Evolutionary conservation across 2,329 filamentous ascomycete genomes (phyloP).

Genomic region (Aspergillus intermedius): DNA sequence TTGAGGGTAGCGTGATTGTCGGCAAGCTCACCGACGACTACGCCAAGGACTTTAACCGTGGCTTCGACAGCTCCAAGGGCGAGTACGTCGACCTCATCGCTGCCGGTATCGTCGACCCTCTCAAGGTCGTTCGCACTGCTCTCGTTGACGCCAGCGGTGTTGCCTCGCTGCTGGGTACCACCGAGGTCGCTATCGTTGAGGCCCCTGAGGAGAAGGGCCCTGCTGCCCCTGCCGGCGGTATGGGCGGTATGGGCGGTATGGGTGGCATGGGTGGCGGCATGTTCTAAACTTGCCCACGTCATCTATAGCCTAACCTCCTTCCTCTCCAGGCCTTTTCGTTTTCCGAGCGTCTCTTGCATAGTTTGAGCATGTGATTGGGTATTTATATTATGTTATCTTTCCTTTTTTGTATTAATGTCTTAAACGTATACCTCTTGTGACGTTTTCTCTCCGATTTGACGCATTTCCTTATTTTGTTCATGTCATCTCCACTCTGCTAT

Average conservation of each 20-base stretch:
- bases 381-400: conserved; percentile 14
- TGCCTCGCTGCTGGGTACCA: conserved; percentile 92
- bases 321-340: conserved; percentile 17
- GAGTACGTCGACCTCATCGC: conserved; percentile 99
- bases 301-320: conserved; percentile 7
- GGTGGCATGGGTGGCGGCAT: conserved; percentile 56
- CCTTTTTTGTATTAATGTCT: conserved; percentile 20
- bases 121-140: conserved; percentile 98
- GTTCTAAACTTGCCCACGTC: conserved; percentile 45
- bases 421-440: conserved; percentile 11
- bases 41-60: conserved; percentile 91
- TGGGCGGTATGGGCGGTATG: conserved; percentile 55
- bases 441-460: conserved; percentile 3
- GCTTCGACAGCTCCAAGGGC: conserved; percentile 92
- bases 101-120: conserved; percentile 93
- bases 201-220: conserved; percentile 83
- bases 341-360: conserved; percentile 31
- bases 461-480: conserved; percentile 3
- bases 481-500: conserved; percentile 21
- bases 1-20: conserved; percentile 92
- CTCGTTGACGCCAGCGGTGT: conserved; percentile 93
- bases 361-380: conserved; percentile 21
- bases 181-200: conserved; percentile 96
- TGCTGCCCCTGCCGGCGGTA: conserved; percentile 44
- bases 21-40: conserved; percentile 97